Base-by-base conservation (phyloP, 768 basidiomycete species). In the Tulasnella sp. region DNA sequence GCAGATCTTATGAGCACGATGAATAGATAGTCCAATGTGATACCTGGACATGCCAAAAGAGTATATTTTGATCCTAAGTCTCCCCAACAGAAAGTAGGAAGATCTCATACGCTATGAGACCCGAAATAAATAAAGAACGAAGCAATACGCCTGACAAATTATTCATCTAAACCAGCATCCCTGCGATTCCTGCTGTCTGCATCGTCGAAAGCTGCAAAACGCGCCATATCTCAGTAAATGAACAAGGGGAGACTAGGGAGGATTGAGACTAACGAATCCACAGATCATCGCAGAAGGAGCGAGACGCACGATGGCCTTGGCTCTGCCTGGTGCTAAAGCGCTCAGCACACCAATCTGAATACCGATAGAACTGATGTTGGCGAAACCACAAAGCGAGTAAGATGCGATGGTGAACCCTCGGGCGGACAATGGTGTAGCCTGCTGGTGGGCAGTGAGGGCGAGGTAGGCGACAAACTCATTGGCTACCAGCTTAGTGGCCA, bases 311-410 rank as follows among this genome's bases (percentile, higher is more conserved):
- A 95, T 93, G 63, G 79, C 73, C 67, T 80, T 85, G 56, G 78
- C 76, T 62, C 83, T 80, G 23, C 83, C 75, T 3, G 86, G 85
- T 21, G 85, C 86, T 26, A 87, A 75, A 23, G 83, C 82, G 49
- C 76, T 74, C 51, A 87, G 75, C 68, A 87, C 86, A 67, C 86
- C 86, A 61, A 88, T 80, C 70, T 92, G 88, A 65, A 94, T 90
- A 67, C 91, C 92, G 24, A 92, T 75, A 5, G 88, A 88, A 58
- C 85, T 82, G 47, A 90, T 75, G 69, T 94, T 94, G 61, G 88
- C 88, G 67, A 95, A 95, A 9, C 93, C 93, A 70, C 90, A 93
- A 15, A 94, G 82, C 15, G 86, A 84, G 69, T 93, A 95, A 32
- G 85, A 83, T 13, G 86, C 82, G 65, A 94, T 92, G 54, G 84